Percentiles rank a stretch among this genome's conserved stretches.
Conservation (phyloP, 2,329 filamentous ascomycete genomes). For the Diatrype stigma region DNA sequence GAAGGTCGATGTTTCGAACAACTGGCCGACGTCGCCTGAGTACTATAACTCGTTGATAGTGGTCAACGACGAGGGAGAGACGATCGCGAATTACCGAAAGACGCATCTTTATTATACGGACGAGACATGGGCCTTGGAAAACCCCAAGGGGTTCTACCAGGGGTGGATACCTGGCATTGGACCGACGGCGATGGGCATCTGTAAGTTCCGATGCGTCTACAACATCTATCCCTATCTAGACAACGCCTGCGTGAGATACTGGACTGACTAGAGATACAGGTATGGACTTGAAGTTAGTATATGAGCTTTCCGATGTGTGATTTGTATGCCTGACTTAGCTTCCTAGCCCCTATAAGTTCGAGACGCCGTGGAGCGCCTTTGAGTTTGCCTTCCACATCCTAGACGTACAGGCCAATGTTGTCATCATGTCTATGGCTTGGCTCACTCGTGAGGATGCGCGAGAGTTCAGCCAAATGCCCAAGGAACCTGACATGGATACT, state of each 20-base stretch:
- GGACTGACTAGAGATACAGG: constrained; percentile 25
- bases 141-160: constrained; percentile 45
- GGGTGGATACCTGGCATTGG: constrained; percentile 45
- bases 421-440: constrained; percentile 77
- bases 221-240: constrained; percentile 2
- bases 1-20: constrained; percentile 46
- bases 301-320: constrained; percentile 8
- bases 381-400: constrained; percentile 56
- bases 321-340: constrained; percentile 12
- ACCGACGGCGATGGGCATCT: constrained; percentile 54
- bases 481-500: constrained; percentile 67
- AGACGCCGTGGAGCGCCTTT: constrained; percentile 44
- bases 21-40: constrained; percentile 44
- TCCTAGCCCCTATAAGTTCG: constrained; percentile 45
- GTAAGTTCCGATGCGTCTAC: constrained; percentile 32
- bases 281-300: constrained; percentile 58
- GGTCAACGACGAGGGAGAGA: constrained; percentile 56
- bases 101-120: constrained; percentile 55
- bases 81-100: constrained; percentile 58
- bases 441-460: constrained; percentile 53
- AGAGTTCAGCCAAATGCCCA: constrained; percentile 41
- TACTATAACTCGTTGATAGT: constrained; percentile 47
- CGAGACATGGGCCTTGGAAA: constrained; percentile 58
- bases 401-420: constrained; percentile 51
- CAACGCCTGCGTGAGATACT: neutral